Evolutionary conservation across 2,329 filamentous ascomycete species (phyloP), one percentile per base, ranked within the genome.

Genomic region (Pseudogymnoascus sp.): DNA sequence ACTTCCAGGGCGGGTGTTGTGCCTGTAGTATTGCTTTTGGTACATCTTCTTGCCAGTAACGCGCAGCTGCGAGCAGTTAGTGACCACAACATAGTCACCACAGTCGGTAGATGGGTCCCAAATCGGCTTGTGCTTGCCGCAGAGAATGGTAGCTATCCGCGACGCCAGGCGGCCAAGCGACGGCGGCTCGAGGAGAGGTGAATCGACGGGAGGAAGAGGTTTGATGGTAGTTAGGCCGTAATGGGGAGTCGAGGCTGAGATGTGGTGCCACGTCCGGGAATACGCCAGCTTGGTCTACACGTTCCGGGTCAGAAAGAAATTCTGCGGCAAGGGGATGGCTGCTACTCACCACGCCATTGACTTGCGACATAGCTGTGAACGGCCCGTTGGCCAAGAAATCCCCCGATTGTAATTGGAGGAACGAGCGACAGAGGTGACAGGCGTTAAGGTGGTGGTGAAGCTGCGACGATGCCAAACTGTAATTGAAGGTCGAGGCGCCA

Each of bases 91-190:
- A 76, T 99, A 99, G 84, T 99, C 94, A 69, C 94, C 94, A 81
- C 94, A 97, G 81, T 99, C 94, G 64, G 92, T 97, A 21, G 92
- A 96, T 1, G 94, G 94, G 77, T 97, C 90, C 79, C 86, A 99
- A 75, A 94, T 96, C 21, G 94, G 94, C 79, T 99, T 99, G 83
- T 99, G 89, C 81, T 99, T 99, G 78, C 94, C 94, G 92, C 97
- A 97, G 60, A 97, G 85, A 64, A 90, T 81, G 60, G 87, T 80
- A 64, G 92, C 93, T 74, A 97, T 96, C 65, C 88, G 86, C 60
- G 88, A 91, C 64, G 93, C 93, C 59, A 97, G 82, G 41, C 93
- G 91, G 68, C 93, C 93, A 40, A 97, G 87, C n/a, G 91, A 86
- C 11, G 92, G 91, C 15, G 85, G 81, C 17, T 85, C 85, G 24